These are phyloP conservation scores for Pseudocercospora cruenta DNA, from an alignment of 2,329 filamentous ascomycete genomes.

Conservation along the genomic window DNA sequence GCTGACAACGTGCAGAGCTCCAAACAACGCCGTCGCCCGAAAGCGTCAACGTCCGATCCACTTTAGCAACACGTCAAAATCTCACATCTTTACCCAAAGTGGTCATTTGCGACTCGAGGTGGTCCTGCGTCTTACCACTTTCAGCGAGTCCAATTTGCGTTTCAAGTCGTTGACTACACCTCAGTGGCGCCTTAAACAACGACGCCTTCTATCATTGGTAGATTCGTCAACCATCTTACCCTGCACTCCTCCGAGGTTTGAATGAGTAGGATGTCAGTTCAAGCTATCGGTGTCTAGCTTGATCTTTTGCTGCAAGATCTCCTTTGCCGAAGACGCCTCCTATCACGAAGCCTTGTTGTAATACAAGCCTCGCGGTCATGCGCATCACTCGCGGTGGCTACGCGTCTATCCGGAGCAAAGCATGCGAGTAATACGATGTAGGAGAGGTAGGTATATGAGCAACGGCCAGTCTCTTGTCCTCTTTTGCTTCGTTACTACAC, in stretches of 20 bases:
- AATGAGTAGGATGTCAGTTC: not conserved
- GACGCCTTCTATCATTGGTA: not conserved
- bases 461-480: not conserved
- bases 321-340: not conserved
- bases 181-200: not conserved
- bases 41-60: not conserved
- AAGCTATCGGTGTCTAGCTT: not conserved
- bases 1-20: conserved; percentile 1
- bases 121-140: not conserved
- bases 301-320: not conserved
- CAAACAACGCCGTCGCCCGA: not conserved
- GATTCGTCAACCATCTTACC: not conserved
- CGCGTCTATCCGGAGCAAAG: not conserved
- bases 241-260: not conserved
- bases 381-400: not conserved
- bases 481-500: not conserved
- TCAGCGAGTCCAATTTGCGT: not conserved
- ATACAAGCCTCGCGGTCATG: conserved; percentile 3
- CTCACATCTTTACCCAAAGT: not conserved
- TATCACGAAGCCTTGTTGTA: not conserved
- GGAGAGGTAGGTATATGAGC: not conserved
- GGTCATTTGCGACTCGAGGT: not conserved
- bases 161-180: not conserved
- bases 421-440: not conserved
- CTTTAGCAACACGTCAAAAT: conserved; percentile 3